Evolutionary conservation across 495 filamentous ascomycete species (phyloP).

Genomic region (Massariosphaeria phaeospora): DNA sequence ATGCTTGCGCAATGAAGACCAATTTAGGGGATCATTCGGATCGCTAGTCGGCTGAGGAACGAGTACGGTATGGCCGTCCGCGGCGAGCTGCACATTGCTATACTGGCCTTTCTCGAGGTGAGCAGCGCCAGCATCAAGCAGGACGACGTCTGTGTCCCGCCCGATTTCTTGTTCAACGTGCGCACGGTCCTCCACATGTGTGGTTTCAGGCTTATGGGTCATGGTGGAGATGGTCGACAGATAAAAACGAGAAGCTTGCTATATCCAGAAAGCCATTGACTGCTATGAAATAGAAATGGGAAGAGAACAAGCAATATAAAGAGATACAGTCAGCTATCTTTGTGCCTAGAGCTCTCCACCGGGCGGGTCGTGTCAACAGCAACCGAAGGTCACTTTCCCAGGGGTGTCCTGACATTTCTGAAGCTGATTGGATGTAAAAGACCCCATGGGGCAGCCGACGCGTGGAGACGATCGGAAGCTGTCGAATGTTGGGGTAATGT

Average conservation of each 20-base stretch:
- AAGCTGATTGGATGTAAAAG: neutral
- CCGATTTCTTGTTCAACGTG: slow-evolving; percentile 27
- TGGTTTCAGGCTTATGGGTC: slow-evolving; percentile 1
- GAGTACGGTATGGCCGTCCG: slow-evolving; percentile 45
- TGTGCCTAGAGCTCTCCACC: neutral
- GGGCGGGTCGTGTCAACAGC: too few relatives aligned
- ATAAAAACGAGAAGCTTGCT: neutral
- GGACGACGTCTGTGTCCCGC: slow-evolving; percentile 21
- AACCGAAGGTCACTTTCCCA: too few relatives aligned
- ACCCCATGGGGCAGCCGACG: neutral
- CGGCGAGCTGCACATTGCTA: slow-evolving; percentile 27
- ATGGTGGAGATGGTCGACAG: neutral
- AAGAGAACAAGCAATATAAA: neutral
- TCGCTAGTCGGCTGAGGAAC: slow-evolving; percentile 58
- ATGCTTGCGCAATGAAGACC: slow-evolving; percentile 48
- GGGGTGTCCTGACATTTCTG: too few relatives aligned
- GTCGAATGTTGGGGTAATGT: neutral
- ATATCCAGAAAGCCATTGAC: neutral
- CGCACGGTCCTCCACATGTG: slow-evolving; percentile 3
- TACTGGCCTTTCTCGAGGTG: slow-evolving; percentile 31
- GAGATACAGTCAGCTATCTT: neutral
- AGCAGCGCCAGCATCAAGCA: slow-evolving; percentile 27
- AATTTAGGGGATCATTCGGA: slow-evolving; percentile 58
- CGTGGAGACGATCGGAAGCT: neutral
- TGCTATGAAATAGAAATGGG: neutral